Evolutionary conservation across 768 basidiomycete genomes (phyloP), one percentile per base, ranked within the genome.

Genomic region (Agaricus blazei): DNA sequence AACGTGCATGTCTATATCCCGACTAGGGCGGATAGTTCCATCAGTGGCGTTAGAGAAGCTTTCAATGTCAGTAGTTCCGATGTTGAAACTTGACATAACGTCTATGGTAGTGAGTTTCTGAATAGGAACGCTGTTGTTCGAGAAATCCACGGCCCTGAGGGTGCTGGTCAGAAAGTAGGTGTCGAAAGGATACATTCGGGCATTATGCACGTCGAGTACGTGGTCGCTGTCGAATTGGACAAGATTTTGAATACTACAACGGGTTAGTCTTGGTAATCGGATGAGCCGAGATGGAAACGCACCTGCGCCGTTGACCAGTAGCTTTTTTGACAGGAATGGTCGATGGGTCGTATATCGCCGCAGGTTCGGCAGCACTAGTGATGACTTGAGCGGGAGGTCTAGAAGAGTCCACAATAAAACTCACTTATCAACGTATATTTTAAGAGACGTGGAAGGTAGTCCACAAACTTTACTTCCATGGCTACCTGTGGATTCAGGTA

Each of bases 151-250:
- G 3, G 72, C 76, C 1, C 76, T 73, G n/a, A 83, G 54, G 31
- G 77, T 79, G 63, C 70, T 80, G 9, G 77, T 69, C 23, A 83
- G 70, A 29, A 68, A 55, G 61, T 84, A 84, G 0, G 71, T 75
- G 63, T 84, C 82, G 64, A 83, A 84, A 0, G 82, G 82, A 60
- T 83, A 84, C 9, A 81, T 62, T 9, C 71, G 75, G 11, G 78
- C 77, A 64, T 77, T 66, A 56, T 80, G 79, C 9, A 81, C 79
- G 56, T 84, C 80, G 26, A 83, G 72, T 36, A 76, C 74, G 62
- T 83, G 77, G 58, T 79, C 77, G 51, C 76, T 80, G 60, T 82
- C 78, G 59, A 84, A 84, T 60, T 80, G 80, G 31, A 77, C 75
- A 11, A 82, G 69, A 57, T 75, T 79, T 61, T 81, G 78, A 26